Base-by-base conservation (phyloP, 2,329 filamentous ascomycete genomes). In the Aspergillus bombycis region DNA sequence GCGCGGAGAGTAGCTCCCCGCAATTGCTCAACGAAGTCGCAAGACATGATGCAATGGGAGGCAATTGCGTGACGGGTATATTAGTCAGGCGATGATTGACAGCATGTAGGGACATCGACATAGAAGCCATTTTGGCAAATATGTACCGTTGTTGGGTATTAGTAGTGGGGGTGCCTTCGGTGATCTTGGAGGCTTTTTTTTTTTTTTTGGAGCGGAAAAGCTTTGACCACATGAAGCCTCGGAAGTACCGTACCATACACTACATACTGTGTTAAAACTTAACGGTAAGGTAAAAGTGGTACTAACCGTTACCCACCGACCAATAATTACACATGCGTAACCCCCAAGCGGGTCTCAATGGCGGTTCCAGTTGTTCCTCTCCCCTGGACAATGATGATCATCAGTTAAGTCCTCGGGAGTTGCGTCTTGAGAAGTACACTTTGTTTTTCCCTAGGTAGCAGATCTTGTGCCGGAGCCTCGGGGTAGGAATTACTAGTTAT, bases 41-140 rank as follows among this genome's bases (percentile, higher is more conserved):
- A 67, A 97, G 86, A 64, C 87, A 86, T 36, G 91, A 89, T 63
- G 91, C 85, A 57, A 93, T 84, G 60, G 86, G 85, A 62, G 92
- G 92, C 6, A 97, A 87, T 67, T 94, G 88, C 54, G 87, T 81
- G n/a, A 87, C 83, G 0, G 91, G 84, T 12, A 91, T 89, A 1
- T 91, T 89, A 1, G 89, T 89, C 68, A 97, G 83, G 48, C 79
- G 79, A 66, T 81, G 78, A 26, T 79, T 79, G 50, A 82, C 76
- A 2, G 79, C 78, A 62, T 80, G 79, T 23, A 83, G 70, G 58
- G 75, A 74, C 58, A 74, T 78, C 54, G 75, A 72, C 55, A 73
- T 76, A 23, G 75, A 73, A 7, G 74, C 68, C 66, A 77, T 75
- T 56, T 66, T 72, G 66, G 32, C n/a, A n/a, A n/a, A n/a, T n/a